These are phyloP conservation scores for Ophiostoma tasmaniense DNA, from an alignment of 2,329 filamentous ascomycete genomes.

Conservation along the genomic window DNA sequence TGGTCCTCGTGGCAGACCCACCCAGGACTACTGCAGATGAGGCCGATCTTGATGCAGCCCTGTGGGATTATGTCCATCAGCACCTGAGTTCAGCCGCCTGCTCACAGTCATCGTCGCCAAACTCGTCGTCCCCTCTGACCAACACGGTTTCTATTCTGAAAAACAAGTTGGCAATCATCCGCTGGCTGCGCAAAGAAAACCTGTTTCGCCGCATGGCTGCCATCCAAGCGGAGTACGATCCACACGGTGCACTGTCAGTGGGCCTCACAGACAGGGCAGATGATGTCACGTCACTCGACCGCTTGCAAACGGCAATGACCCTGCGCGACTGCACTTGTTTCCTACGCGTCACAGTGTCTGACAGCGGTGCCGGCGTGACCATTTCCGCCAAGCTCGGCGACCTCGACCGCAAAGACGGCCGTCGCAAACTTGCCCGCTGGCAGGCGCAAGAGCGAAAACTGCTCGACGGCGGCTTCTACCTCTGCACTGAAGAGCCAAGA, in stretches of 20 bases:
- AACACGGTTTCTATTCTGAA: neutral
- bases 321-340: slow-evolving; percentile 72
- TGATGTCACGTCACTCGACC: slow-evolving; percentile 27
- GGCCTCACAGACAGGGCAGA: neutral
- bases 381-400: slow-evolving; percentile 60
- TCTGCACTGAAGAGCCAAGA: slow-evolving; percentile 21
- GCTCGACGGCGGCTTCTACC: slow-evolving; percentile 61
- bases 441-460: slow-evolving; percentile 52
- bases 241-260: slow-evolving; percentile 16
- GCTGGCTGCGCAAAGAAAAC: slow-evolving; percentile 32
- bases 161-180: slow-evolving; percentile 28
- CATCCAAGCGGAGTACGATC: slow-evolving; percentile 27
- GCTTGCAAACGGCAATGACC: slow-evolving; percentile 67
- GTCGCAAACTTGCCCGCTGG: slow-evolving; percentile 63
- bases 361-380: slow-evolving; percentile 39
- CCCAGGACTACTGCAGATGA: slow-evolving; percentile 9
- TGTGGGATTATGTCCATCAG: slow-evolving; percentile 26
- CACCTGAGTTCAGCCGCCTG: slow-evolving; percentile 30
- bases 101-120: slow-evolving; percentile 23
- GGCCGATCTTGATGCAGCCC: slow-evolving; percentile 12
- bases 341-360: slow-evolving; percentile 42
- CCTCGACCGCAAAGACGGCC: slow-evolving; percentile 65
- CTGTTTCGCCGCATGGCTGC: slow-evolving; percentile 38
- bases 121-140: neutral
- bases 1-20: slow-evolving; percentile 18